Percentiles rank a stretch among this genome's conserved stretches.
Conservation (phyloP, 129 eudicot genomes). For the Lactuca saligna region DNA sequence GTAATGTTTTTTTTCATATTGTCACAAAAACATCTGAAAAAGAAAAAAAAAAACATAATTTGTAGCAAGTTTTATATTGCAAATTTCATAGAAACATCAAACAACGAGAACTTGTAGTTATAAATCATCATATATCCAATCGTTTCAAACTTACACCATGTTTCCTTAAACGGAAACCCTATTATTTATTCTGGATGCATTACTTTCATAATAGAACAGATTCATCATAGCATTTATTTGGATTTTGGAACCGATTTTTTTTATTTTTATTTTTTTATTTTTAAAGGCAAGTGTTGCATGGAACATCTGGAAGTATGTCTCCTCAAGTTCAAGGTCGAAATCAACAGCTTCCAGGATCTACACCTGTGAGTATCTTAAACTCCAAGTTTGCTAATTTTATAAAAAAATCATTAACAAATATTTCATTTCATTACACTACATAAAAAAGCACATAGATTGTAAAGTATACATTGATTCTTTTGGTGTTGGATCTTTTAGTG, state of each 20-base stretch:
- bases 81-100: too few relatives aligned
- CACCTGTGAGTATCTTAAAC: conserved; percentile 52
- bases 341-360: conserved; percentile 89
- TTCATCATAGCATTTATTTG: background rate
- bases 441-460: background rate
- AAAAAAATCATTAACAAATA: background rate
- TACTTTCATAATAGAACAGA: background rate
- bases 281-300: conserved; percentile 85
- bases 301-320: conserved; percentile 78
- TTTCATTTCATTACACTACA: background rate
- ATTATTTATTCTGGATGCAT: background rate
- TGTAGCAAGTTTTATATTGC: background rate
- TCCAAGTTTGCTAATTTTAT: background rate
- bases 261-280: conserved; percentile 30
- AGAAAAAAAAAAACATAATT: background rate
- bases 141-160: too few relatives aligned
- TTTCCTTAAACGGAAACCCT: background rate
- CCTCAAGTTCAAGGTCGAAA: conserved; percentile 85
- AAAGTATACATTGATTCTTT: background rate
- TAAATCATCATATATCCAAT: too few relatives aligned
- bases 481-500: background rate
- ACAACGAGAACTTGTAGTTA: background rate
- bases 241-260: background rate
- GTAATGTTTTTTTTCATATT: conserved; percentile 31
- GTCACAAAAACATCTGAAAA: background rate